Evolutionary conservation across 345 rosid species (phyloP).

Genomic region (Kandelia obovata): DNA sequence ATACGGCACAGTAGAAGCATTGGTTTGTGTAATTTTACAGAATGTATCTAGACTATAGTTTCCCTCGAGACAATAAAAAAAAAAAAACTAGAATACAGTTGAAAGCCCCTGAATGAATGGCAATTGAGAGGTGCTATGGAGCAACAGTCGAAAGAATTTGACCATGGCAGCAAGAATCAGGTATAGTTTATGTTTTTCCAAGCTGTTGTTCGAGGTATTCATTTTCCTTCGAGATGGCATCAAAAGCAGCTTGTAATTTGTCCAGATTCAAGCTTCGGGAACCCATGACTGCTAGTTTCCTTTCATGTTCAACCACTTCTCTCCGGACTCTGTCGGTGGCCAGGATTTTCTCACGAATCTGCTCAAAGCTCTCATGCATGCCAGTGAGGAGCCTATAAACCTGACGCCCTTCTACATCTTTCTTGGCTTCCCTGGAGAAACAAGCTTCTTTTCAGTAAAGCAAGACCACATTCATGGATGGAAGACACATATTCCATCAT

Average conservation of each 20-base stretch:
- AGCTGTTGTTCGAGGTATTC: constrained; percentile 39
- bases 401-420: constrained; percentile 54
- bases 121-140: background rate
- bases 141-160: background rate
- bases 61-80: too few relatives aligned
- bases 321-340: constrained; percentile 57
- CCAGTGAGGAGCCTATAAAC: constrained; percentile 69
- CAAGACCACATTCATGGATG: constrained; percentile 2
- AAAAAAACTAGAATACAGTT: background rate
- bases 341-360: constrained; percentile 61
- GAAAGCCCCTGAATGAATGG: background rate
- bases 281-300: constrained; percentile 60
- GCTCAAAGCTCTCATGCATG: constrained; percentile 70
- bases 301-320: constrained; percentile 62
- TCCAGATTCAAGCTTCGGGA: constrained; percentile 48
- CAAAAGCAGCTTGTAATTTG: constrained; percentile 59
- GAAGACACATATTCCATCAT: background rate
- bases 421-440: constrained; percentile 68
- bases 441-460: constrained; percentile 16
- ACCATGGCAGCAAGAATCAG: background rate
- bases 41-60: too few relatives aligned
- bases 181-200: constrained; percentile 3
- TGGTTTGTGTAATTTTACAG: too few relatives aligned
- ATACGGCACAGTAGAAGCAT: too few relatives aligned
- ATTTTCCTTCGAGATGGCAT: constrained; percentile 57